Evolutionary conservation across 371 early-diverging fungal species (phyloP).

Genomic region (Dinochytrium kinnereticum): DNA sequence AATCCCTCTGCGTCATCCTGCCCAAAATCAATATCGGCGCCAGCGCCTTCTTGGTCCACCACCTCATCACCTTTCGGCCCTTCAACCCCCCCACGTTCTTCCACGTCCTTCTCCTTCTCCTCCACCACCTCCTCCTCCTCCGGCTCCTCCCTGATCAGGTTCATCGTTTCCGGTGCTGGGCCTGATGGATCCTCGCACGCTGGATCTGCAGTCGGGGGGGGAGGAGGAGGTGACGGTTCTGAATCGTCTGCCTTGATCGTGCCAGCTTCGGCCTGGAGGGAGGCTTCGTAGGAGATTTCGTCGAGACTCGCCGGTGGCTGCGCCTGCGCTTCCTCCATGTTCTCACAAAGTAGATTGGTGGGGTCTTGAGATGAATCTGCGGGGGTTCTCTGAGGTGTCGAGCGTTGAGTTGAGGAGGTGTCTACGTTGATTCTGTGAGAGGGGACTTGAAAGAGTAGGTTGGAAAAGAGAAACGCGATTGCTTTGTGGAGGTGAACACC

Average conservation of each 20-base stretch:
- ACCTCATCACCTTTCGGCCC: not conserved
- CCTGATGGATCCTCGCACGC: too few relatives aligned
- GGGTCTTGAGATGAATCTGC: not conserved
- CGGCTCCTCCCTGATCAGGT: too few relatives aligned
- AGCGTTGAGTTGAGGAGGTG: not conserved
- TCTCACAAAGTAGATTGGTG: too few relatives aligned
- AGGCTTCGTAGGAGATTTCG: too few relatives aligned
- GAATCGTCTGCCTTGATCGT: too few relatives aligned
- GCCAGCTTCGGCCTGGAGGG: too few relatives aligned
- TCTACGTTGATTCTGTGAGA: too few relatives aligned
- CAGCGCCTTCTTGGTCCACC: not conserved
- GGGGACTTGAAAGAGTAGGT: not conserved
- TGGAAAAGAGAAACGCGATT: not conserved
- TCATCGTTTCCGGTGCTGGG: too few relatives aligned
- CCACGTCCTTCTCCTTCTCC: not conserved
- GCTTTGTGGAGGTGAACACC: not conserved
- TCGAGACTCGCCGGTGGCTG: too few relatives aligned
- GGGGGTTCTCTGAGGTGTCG: not conserved
- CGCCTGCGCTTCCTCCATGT: too few relatives aligned
- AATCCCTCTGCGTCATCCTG: conserved; percentile 25
- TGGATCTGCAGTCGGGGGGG: too few relatives aligned
- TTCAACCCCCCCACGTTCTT: not conserved
- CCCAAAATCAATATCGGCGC: conserved; percentile 18
- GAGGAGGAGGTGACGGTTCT: too few relatives aligned
- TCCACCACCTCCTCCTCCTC: not conserved